phyloP scores from a whole-genome alignment of 192 early-diverging fungal species.

The Gigaspora rosea region DNA sequence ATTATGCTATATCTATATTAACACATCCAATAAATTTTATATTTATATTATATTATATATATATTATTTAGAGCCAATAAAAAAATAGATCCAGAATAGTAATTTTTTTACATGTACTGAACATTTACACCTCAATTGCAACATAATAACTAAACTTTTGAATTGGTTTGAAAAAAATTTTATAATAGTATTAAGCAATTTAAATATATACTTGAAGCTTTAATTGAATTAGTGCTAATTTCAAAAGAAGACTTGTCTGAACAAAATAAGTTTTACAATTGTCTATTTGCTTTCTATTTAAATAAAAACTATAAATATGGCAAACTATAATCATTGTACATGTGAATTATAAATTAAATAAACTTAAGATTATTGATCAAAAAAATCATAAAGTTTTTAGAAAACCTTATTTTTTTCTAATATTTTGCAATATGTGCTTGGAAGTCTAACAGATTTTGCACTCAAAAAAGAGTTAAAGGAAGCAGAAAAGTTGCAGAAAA shows the following conservation, averaged over 20 bases:
- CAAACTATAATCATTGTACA: conserved; percentile 17
- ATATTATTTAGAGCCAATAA: too few species aligned
- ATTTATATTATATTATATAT: too few species aligned
- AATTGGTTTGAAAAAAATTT: conserved; percentile 16
- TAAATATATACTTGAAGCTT: neutral
- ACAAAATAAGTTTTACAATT: conserved; percentile 20
- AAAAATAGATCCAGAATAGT: too few species aligned
- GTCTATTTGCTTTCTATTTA: neutral
- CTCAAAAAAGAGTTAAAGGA: conserved; percentile 16
- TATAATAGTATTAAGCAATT: conserved; percentile 24
- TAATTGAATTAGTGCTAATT: conserved; percentile 8
- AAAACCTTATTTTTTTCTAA: conserved; percentile 19
- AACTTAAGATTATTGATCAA: conserved; percentile 25
- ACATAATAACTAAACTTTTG: conserved; percentile 28
- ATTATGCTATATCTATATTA: too few species aligned
- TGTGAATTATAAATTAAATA: neutral
- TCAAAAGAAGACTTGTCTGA: neutral
- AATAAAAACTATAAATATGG: neutral
- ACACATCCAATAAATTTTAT: too few species aligned
- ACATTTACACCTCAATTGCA: too few species aligned
- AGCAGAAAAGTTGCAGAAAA: conserved; percentile 12
- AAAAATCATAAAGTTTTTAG: conserved; percentile 7
- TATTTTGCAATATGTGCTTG: conserved; percentile 19
- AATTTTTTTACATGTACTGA: too few species aligned
- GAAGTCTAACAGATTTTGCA: conserved; percentile 15